A percentile compares a stretch with the other conserved stretches of the same genome.
phyloP scores from a whole-genome alignment of 345 rosid genomes.

The Mercurialis annua region DNA sequence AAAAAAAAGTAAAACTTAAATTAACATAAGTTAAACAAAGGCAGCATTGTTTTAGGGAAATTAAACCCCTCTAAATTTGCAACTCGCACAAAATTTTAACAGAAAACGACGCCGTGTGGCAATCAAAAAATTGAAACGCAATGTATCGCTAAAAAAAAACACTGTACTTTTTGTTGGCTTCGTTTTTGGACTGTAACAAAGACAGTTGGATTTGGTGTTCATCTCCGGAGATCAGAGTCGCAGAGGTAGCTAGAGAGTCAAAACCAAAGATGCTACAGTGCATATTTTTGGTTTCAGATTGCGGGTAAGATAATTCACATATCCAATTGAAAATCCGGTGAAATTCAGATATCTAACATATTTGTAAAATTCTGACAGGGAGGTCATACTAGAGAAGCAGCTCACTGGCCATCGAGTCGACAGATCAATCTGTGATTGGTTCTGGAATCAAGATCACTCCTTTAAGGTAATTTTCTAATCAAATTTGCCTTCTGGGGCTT shows the following conservation, averaged over 20 bases:
- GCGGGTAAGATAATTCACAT: constrained; percentile 49
- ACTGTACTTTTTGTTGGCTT: no score
- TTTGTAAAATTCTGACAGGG: constrained; percentile 41
- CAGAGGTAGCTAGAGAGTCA: background rate
- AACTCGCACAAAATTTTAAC: no score
- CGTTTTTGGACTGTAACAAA: no score
- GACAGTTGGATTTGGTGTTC: no score
- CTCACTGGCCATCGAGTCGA: constrained; percentile 91
- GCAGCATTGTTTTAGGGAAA: no score
- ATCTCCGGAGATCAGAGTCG: background rate
- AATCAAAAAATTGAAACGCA: background rate
- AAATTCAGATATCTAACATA: background rate
- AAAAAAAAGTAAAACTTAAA: no score
- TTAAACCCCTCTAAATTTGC: no score
- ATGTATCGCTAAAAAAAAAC: no score
- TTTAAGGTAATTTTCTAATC: constrained; percentile 44
- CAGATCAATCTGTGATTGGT: constrained; percentile 92
- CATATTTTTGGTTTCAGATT: constrained; percentile 88
- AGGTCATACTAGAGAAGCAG: constrained; percentile 97
- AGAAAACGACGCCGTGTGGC: background rate
- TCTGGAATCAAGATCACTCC: constrained; percentile 86
- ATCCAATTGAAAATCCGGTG: background rate
- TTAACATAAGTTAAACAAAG: no score
- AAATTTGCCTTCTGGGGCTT: constrained; percentile 6
- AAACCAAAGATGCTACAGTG: constrained; percentile 95